These are phyloP conservation scores for Aureobasidium subglaciale DNA, from an alignment of 2,329 filamentous ascomycete species.

Conservation along the genomic window DNA sequence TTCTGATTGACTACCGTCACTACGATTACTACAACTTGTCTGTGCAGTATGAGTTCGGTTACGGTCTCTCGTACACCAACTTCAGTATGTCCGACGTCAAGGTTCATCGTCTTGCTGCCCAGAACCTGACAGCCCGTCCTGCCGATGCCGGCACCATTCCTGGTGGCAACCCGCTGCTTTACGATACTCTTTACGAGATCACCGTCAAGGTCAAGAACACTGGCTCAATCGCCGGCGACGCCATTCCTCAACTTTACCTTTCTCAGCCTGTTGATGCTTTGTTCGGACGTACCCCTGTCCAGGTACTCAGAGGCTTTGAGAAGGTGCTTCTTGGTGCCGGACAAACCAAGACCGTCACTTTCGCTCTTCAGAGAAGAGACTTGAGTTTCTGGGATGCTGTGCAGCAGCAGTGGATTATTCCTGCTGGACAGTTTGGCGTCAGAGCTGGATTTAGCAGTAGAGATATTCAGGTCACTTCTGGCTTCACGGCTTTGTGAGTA, in stretches of 20 bases:
- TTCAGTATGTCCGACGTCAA: constrained; percentile 31
- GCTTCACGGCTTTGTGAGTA: background rate
- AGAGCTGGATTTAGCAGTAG: constrained; percentile 32
- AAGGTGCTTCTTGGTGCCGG: constrained; percentile 49
- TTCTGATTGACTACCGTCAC: constrained; percentile 48
- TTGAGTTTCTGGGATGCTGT: constrained; percentile 57
- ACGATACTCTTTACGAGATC: constrained; percentile 60
- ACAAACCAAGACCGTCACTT: constrained; percentile 41
- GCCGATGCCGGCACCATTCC: constrained; percentile 29
- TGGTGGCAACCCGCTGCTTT: constrained; percentile 56
- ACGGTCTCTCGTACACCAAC: constrained; percentile 37
- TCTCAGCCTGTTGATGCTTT: constrained; percentile 29
- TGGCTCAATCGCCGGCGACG: constrained; percentile 54
- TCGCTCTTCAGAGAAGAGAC: constrained; percentile 53
- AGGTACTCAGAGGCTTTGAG: constrained; percentile 55
- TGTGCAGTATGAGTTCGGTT: constrained; percentile 41
- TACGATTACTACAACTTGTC: constrained; percentile 37
- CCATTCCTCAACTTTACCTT: constrained; percentile 54
- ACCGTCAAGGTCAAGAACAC: constrained; percentile 63
- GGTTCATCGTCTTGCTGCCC: constrained; percentile 47
- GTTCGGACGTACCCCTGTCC: constrained; percentile 31
- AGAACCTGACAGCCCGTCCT: background rate
- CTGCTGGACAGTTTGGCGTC: constrained; percentile 25
- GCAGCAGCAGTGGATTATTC: constrained; percentile 51
- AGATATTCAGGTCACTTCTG: constrained; percentile 24